Evolutionary conservation across 345 rosid species (phyloP).

Genomic region (Abelmoschus esculentus): DNA sequence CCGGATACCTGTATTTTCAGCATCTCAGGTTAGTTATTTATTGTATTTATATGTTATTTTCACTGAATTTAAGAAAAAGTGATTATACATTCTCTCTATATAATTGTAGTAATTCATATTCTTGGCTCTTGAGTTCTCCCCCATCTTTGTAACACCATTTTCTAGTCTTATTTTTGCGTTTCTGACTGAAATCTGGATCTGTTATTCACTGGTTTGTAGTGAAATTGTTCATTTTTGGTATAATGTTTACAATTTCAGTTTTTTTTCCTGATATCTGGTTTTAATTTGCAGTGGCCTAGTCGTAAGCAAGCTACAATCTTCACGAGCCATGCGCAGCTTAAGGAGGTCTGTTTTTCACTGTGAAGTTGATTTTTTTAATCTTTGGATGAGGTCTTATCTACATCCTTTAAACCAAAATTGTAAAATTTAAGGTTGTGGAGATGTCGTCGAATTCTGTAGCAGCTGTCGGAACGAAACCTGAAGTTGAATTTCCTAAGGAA

Average conservation of each 20-base stretch:
- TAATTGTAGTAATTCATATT: too few species aligned
- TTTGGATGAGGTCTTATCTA: background rate
- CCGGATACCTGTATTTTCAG: conserved; percentile 18
- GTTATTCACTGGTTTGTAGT: background rate
- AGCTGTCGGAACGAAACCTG: background rate
- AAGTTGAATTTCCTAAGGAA: conserved; percentile 25
- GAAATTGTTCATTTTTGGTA: background rate
- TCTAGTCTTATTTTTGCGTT: background rate
- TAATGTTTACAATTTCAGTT: background rate
- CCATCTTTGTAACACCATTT: background rate
- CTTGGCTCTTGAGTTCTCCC: too few species aligned
- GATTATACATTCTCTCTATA: too few species aligned
- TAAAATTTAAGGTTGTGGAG: conserved; percentile 36
- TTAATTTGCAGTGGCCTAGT: conserved; percentile 29
- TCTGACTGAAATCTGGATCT: background rate
- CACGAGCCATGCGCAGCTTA: conserved; percentile 44
- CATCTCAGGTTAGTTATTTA: conserved; percentile 32
- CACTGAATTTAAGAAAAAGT: too few species aligned
- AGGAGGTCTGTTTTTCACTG: conserved; percentile 40
- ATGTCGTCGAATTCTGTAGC: conserved; percentile 46
- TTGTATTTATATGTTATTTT: too few species aligned
- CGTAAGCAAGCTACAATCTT: conserved; percentile 33
- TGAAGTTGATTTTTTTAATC: background rate
- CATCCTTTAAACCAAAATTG: conserved; percentile 2
- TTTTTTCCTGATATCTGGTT: background rate